Percentiles rank a stretch among this genome's conserved stretches.
Evolutionary conservation across 2,329 filamentous ascomycete species (phyloP).

Genomic region (Rutstroemia sydowiana): DNA sequence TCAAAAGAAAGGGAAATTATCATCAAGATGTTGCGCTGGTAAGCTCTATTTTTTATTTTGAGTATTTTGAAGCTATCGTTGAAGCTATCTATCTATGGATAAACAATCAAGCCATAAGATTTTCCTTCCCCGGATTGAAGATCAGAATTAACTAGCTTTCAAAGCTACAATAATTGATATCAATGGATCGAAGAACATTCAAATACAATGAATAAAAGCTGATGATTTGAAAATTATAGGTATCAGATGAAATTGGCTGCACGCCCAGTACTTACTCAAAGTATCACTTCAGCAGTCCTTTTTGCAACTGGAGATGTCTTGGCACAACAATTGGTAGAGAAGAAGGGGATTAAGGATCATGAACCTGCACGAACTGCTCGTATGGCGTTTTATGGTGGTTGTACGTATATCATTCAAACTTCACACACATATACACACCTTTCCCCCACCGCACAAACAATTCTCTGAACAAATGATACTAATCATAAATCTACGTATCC

Average conservation of each 20-base stretch:
- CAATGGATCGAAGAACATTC: too few relatives aligned
- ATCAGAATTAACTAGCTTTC: too few relatives aligned
- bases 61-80: neutral
- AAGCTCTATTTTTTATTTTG: conserved; percentile 9
- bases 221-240: conserved; percentile 40
- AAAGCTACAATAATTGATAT: too few relatives aligned
- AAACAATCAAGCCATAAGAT: too few relatives aligned
- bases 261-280: conserved; percentile 82
- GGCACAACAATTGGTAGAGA: conserved; percentile 86
- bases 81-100: too few relatives aligned
- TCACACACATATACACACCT: too few relatives aligned
- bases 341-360: conserved; percentile 68
- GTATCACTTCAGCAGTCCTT: conserved; percentile 80
- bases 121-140: too few relatives aligned
- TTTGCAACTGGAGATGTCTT: conserved; percentile 89
- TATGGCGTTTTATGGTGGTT: conserved; percentile 74
- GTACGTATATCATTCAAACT: too few relatives aligned
- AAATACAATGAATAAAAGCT: conserved; percentile 6
- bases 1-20: too few relatives aligned
- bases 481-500: conserved; percentile 5
- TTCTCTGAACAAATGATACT: neutral
- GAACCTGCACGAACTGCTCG: conserved; percentile 64
- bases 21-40: conserved; percentile 30
- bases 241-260: conserved; percentile 78
- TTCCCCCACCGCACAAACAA: neutral